Evolutionary conservation across 177 flowering plant genomes (phyloP).

Genomic region (Vitis hybrid): DNA sequence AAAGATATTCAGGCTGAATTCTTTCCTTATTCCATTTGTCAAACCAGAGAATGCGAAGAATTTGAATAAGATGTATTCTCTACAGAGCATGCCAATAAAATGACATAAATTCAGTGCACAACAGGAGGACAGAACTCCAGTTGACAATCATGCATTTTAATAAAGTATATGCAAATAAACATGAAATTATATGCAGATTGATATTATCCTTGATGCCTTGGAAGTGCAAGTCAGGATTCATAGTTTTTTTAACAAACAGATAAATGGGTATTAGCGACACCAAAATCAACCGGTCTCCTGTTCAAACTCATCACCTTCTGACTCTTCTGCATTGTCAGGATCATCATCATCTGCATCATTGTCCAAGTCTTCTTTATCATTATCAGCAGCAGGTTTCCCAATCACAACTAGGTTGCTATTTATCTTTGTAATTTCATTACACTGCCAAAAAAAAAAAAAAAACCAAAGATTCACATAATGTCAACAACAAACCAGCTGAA

Average conservation of each 20-base stretch:
- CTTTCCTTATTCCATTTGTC: too few species aligned
- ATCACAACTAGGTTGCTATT: conserved; percentile 66
- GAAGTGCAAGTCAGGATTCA: not conserved
- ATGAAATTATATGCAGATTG: too few species aligned
- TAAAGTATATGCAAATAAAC: too few species aligned
- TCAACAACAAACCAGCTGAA: not conserved
- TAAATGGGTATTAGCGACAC: not conserved
- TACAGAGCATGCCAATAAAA: too few species aligned
- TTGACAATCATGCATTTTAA: too few species aligned
- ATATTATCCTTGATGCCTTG: too few species aligned
- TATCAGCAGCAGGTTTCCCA: conserved; percentile 63
- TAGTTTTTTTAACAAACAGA: not conserved
- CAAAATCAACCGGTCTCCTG: conserved; percentile 72
- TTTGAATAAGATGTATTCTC: too few species aligned
- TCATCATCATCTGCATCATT: conserved; percentile 92
- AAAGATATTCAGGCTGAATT: too few species aligned
- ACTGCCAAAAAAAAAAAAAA: conserved; percentile 38
- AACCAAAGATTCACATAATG: not conserved
- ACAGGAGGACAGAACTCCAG: too few species aligned
- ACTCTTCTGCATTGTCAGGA: conserved; percentile 89
- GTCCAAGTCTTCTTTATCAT: conserved; percentile 85
- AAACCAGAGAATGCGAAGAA: too few species aligned
- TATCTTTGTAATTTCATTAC: conserved; percentile 73
- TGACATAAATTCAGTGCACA: too few species aligned
- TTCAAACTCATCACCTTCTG: conserved; percentile 95